phyloP scores from a whole-genome alignment of 306 rosid species.

The Corylus heterophylla region DNA sequence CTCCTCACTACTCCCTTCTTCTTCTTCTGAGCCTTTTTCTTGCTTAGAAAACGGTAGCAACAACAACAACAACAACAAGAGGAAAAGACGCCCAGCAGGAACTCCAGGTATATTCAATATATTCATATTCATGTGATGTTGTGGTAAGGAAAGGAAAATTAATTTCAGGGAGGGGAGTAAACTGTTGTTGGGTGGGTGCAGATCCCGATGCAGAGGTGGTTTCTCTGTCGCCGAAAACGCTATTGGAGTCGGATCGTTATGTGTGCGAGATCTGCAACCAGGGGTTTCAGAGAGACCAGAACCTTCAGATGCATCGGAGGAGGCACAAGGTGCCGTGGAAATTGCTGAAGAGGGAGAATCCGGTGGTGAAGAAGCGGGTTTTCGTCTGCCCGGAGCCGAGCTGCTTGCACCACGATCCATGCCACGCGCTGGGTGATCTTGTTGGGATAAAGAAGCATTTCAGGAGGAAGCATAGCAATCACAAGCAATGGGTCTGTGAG shows the following conservation, averaged over 20 bases:
- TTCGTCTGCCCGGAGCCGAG: constrained; percentile 96
- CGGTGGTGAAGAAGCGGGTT: constrained; percentile 79
- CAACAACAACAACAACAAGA: constrained; percentile 67
- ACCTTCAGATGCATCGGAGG: constrained; percentile 97
- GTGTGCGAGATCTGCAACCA: constrained; percentile 99
- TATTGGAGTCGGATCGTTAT: constrained; percentile 95
- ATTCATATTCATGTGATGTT: no score
- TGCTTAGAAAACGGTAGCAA: constrained; percentile 59
- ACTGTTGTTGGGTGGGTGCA: not conserved
- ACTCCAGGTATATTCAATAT: constrained; percentile 69
- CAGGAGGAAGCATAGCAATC: constrained; percentile 88
- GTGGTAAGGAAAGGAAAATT: no score
- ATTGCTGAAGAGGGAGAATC: constrained; percentile 85
- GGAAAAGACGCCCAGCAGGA: constrained; percentile 95
- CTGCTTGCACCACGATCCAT: constrained; percentile 94
- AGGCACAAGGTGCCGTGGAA: constrained; percentile 99
- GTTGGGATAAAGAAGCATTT: constrained; percentile 97
- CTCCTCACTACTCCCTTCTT: constrained; percentile 54
- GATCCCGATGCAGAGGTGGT: constrained; percentile 99
- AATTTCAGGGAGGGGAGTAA: no score
- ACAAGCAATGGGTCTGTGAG: constrained; percentile 96
- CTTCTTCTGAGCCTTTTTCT: constrained; percentile 73
- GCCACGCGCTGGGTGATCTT: constrained; percentile 96
- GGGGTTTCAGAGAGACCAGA: constrained; percentile 98
- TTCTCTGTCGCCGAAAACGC: constrained; percentile 89